Conservation (phyloP, 2,329 filamentous ascomycete species). For the Tolypocladium pustulatum region DNA sequence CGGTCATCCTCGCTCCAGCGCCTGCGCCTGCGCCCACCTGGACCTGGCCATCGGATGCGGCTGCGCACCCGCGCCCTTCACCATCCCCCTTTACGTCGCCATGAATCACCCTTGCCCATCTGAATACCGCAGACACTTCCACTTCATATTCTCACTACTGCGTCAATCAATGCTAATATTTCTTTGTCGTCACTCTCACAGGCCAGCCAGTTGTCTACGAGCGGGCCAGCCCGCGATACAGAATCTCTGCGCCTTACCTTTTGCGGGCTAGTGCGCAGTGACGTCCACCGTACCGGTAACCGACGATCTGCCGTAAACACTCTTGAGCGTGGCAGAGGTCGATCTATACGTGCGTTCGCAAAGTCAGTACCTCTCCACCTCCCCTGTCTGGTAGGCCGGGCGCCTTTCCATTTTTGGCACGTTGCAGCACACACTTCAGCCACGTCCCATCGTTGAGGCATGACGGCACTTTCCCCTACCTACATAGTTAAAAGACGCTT, state of each 20-base stretch:
- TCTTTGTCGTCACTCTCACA: neutral
- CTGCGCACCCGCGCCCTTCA: neutral
- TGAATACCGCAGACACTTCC: neutral
- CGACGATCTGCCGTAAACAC: constrained; percentile 8
- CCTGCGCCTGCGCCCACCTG: neutral
- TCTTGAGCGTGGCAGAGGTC: neutral
- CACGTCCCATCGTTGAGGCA: neutral
- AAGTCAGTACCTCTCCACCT: constrained; percentile 5
- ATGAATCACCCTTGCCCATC: neutral
- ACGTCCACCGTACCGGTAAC: neutral
- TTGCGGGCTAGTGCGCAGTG: constrained; percentile 3
- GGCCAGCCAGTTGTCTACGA: neutral
- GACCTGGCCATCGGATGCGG: neutral
- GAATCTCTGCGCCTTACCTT: constrained; percentile 5
- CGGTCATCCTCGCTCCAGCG: neutral
- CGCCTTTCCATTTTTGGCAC: neutral
- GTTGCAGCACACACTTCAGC: neutral
- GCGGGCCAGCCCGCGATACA: neutral
- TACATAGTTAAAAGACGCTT: neutral
- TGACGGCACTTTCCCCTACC: neutral
- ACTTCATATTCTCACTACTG: neutral
- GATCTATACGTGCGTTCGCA: neutral
- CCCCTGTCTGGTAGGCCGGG: neutral
- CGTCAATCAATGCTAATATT: neutral
- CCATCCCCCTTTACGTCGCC: neutral